A percentile compares a stretch with the other conserved stretches of the same genome.
Conservation (phyloP, 2,329 filamentous ascomycete species). For the Akanthomyces dipterigenus region DNA sequence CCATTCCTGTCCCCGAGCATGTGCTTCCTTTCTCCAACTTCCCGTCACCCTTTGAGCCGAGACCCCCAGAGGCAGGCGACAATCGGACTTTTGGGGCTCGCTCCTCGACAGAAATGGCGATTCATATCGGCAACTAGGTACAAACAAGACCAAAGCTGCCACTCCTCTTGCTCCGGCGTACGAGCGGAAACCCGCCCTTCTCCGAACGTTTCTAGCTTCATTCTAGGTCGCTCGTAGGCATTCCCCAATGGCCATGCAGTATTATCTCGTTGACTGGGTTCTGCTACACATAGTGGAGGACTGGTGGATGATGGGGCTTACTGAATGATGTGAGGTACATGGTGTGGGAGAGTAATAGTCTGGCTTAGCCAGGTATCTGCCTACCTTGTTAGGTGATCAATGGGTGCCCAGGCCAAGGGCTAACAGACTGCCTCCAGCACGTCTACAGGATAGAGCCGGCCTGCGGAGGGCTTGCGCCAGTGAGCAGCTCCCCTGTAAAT, state of each 20-base stretch:
- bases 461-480: no score
- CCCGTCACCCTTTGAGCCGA: conserved; percentile 12
- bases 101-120: background rate
- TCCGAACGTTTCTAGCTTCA: background rate
- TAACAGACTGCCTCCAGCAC: background rate
- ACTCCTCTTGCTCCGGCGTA: background rate
- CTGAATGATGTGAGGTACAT: conserved; percentile 10
- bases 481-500: background rate
- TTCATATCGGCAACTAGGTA: background rate
- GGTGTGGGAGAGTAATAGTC: conserved; percentile 4
- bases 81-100: background rate
- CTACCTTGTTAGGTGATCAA: background rate
- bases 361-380: background rate
- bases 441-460: background rate
- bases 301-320: conserved; percentile 7
- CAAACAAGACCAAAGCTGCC: background rate
- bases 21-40: conserved; percentile 8
- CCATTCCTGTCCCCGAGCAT: background rate
- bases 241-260: conserved; percentile 1
- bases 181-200: conserved; percentile 10
- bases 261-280: conserved; percentile 11
- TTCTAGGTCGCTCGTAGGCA: background rate
- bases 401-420: background rate
- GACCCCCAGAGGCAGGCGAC: background rate
- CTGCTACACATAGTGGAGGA: conserved; percentile 10